Evolutionary conservation across 2,329 filamentous ascomycete genomes (phyloP).

Genomic region (Claviceps citrina): DNA sequence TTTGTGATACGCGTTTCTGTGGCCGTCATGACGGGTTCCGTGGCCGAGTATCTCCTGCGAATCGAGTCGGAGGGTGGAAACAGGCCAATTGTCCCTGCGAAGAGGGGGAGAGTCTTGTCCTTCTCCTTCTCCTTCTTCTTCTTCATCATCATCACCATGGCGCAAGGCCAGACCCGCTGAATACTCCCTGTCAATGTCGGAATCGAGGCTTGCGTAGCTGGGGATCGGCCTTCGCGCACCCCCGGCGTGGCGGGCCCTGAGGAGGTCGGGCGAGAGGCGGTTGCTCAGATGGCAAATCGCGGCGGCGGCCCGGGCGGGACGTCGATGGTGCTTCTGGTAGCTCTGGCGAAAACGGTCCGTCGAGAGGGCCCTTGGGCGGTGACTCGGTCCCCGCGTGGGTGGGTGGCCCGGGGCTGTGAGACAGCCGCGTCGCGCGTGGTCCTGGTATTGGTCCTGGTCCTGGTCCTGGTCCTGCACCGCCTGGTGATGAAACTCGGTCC

Average conservation of each 20-base stretch:
- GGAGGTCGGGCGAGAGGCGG: slow-evolving; percentile 11
- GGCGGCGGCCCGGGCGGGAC: slow-evolving; percentile 10
- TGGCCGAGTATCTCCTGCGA: slow-evolving; percentile 6
- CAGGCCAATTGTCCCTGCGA: neutral
- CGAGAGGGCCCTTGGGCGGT: neutral
- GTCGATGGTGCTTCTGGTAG: slow-evolving; percentile 9
- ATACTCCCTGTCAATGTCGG: slow-evolving; percentile 8
- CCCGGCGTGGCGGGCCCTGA: slow-evolving; percentile 1
- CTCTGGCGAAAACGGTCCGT: slow-evolving; percentile 7
- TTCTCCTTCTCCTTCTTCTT: neutral
- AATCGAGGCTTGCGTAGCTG: slow-evolving; percentile 19
- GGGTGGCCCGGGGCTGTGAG: neutral
- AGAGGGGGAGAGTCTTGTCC: neutral
- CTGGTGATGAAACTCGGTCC: neutral
- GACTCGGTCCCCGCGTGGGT: too few relatives aligned
- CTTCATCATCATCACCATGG: neutral
- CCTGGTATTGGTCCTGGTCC: too few relatives aligned
- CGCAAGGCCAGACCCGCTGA: neutral
- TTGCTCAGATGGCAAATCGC: slow-evolving; percentile 14
- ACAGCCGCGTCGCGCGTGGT: too few relatives aligned
- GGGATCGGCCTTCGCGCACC: slow-evolving; percentile 12
- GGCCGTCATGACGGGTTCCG: neutral
- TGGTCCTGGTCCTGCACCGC: too few relatives aligned
- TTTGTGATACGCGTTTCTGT: neutral
- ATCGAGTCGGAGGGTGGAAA: neutral